Conservation (phyloP, 2,329 filamentous ascomycete genomes). For the Venturia asperata region DNA sequence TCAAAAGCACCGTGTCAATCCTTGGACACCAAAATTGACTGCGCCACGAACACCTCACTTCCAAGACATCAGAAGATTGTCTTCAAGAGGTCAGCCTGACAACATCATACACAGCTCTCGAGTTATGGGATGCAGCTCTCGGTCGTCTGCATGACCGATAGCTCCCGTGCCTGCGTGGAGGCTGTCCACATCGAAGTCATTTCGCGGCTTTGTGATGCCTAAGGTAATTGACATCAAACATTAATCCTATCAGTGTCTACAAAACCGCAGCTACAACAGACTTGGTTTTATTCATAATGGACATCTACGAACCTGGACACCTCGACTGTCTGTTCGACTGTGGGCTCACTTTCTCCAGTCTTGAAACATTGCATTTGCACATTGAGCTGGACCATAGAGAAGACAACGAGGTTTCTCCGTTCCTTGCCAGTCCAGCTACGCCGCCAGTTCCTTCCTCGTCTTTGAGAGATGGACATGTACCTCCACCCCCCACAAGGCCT, state of each 20-base stretch:
- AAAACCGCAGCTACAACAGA: not conserved
- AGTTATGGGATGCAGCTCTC: not conserved
- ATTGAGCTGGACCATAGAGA: slow-evolving; percentile 35
- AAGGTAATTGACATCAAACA: too few species aligned
- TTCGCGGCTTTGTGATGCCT: not conserved
- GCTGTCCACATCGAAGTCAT: not conserved
- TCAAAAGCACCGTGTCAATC: too few species aligned
- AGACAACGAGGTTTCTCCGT: slow-evolving; percentile 29
- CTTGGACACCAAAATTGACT: not conserved
- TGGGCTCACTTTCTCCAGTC: slow-evolving; percentile 28
- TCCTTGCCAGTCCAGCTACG: slow-evolving; percentile 26
- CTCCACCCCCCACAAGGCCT: slow-evolving; percentile 6
- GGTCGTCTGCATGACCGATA: slow-evolving; percentile 11
- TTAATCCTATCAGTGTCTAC: not conserved
- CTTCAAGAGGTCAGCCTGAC: slow-evolving; percentile 1
- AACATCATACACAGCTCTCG: not conserved
- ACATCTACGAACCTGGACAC: slow-evolving; percentile 9
- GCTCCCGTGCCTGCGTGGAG: not conserved
- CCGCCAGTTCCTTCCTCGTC: slow-evolving; percentile 3
- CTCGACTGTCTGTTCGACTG: slow-evolving; percentile 30
- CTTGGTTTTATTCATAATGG: not conserved
- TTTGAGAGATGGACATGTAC: not conserved
- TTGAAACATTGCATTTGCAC: slow-evolving; percentile 34
- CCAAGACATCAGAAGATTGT: not conserved
- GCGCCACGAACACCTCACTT: not conserved